These are phyloP conservation scores for Aspergillus brunneoviolaceus DNA, from an alignment of 2,329 filamentous ascomycete genomes.

Conservation along the genomic window DNA sequence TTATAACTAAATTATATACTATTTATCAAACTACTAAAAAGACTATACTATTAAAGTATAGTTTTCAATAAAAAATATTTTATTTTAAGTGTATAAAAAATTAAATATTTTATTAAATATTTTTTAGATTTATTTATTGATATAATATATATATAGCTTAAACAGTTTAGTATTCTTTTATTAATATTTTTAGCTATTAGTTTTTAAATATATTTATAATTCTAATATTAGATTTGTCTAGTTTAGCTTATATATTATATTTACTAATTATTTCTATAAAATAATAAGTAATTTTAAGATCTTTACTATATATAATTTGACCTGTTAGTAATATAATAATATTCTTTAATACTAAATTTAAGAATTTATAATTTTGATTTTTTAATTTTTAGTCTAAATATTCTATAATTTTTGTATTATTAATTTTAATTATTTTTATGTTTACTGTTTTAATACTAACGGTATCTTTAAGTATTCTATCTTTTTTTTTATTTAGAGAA, in stretches of 20 bases:
- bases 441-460: not conserved
- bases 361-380: not conserved
- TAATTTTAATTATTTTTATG: not conserved
- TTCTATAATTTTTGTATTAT: not conserved
- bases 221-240: not conserved
- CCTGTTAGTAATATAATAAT: not conserved
- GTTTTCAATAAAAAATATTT: not conserved
- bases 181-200: no score
- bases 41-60: not conserved
- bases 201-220: not conserved
- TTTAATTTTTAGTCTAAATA: no score
- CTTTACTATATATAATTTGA: not conserved
- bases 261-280: not conserved
- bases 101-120: no score
- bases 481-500: no score
- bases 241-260: not conserved
- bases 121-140: no score
- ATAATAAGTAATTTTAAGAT: not conserved
- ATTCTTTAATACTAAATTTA: not conserved
- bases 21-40: not conserved
- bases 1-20: not conserved
- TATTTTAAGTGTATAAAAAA: no score
- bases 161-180: no score
- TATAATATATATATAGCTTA: no score
- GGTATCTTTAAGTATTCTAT: no score